Evolutionary conservation across 768 basidiomycete genomes (phyloP).

Genomic region (Dictyophora rubrovolvata): DNA sequence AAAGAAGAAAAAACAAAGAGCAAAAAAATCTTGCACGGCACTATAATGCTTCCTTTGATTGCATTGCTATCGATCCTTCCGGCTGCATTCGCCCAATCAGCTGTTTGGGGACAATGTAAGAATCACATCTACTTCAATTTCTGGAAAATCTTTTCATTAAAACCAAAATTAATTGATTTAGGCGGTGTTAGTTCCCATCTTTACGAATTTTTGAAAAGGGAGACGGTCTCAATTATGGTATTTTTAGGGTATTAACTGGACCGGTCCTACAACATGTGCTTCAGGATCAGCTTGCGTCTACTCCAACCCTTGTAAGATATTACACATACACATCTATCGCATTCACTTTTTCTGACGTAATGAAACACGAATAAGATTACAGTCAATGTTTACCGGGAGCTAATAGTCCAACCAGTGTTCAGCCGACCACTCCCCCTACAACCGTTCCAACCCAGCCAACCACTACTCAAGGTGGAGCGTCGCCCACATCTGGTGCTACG

Average conservation of each 20-base stretch:
- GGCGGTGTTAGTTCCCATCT: conserved; percentile 19
- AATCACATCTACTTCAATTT: neutral
- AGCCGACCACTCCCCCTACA: conserved; percentile 17
- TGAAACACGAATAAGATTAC: conserved; percentile 27
- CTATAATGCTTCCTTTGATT: neutral
- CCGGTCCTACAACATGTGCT: conserved; percentile 36
- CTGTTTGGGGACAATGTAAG: conserved; percentile 39
- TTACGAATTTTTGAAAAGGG: neutral
- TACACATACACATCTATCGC: neutral
- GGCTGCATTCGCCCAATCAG: conserved; percentile 22
- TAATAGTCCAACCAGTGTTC: conserved; percentile 12
- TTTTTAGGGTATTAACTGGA: conserved; percentile 28
- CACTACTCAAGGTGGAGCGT: conserved; percentile 18
- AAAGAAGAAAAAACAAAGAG: neutral
- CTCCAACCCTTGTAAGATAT: conserved; percentile 32
- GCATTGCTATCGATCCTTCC: neutral
- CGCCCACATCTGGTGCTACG: conserved; percentile 8
- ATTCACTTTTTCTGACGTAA: neutral
- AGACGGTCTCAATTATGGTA: neutral
- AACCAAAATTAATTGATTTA: neutral
- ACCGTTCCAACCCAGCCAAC: conserved; percentile 21
- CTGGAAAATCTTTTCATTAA: neutral
- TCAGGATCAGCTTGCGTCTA: conserved; percentile 32
- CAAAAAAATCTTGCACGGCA: neutral
- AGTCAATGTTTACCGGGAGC: conserved; percentile 36